Conservation (phyloP, 83 land plant species). For the Picea engelmannii region DNA sequence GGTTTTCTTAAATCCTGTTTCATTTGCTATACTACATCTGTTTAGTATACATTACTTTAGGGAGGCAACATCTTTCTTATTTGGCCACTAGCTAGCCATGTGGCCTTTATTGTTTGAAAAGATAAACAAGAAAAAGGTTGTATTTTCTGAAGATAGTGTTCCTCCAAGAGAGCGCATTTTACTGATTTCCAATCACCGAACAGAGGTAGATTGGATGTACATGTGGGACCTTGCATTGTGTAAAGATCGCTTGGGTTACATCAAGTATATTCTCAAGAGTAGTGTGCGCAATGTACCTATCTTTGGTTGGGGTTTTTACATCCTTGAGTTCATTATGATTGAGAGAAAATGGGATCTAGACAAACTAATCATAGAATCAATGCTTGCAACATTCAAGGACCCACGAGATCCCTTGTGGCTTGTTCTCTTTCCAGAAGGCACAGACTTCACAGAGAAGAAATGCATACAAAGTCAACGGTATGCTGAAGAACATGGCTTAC, state of each 20-base stretch:
- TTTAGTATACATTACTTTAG: conserved; percentile 34
- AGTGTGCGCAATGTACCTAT: conserved; percentile 40
- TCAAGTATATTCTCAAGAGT: conserved; percentile 46
- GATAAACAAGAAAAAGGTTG: conserved; percentile 39
- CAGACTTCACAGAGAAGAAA: conserved; percentile 47
- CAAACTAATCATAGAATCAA: conserved; percentile 33
- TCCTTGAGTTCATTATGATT: conserved; percentile 44
- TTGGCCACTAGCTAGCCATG: conserved; percentile 44
- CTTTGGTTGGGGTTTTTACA: conserved; percentile 54
- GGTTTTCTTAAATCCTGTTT: conserved; percentile 23
- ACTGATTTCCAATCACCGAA: conserved; percentile 42
- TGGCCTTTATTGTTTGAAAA: conserved; percentile 56
- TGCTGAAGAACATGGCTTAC: conserved; percentile 35
- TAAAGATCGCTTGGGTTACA: conserved; percentile 32
- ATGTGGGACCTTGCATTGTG: conserved; percentile 52
- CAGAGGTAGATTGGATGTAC: conserved; percentile 63
- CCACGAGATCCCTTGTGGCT: conserved; percentile 48
- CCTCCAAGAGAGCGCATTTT: conserved; percentile 32
- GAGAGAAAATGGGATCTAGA: conserved; percentile 50
- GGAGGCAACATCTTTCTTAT: conserved; percentile 26
- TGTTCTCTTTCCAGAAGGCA: conserved; percentile 53
- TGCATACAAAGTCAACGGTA: conserved; percentile 23
- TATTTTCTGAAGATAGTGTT: conserved; percentile 43
- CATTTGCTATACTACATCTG: conserved; percentile 21
- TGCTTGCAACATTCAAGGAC: conserved; percentile 41